Evolutionary conservation across 164 flowering plant genomes (phyloP).

Genomic region (Magnolia sinica): DNA sequence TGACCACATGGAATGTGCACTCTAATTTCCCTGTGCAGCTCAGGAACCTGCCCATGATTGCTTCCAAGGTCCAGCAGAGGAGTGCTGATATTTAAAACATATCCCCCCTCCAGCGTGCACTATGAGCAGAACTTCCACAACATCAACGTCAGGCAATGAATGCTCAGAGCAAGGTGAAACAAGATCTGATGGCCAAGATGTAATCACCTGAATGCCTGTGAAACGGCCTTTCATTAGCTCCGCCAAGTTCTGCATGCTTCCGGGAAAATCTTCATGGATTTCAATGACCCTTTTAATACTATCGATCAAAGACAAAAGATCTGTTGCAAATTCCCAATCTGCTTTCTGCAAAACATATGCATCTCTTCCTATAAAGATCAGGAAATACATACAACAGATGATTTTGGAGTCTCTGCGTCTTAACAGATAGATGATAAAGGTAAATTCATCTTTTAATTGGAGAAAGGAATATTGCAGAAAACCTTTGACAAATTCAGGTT

Average conservation of each 20-base stretch:
- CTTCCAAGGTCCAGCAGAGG: too few relatives aligned
- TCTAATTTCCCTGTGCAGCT: neutral
- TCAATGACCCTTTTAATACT: slow-evolving; percentile 48
- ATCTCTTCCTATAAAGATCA: slow-evolving; percentile 9
- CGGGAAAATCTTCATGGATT: slow-evolving; percentile 43
- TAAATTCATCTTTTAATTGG: neutral
- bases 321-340: slow-evolving; percentile 45
- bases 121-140: neutral
- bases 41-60: too few relatives aligned
- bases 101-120: neutral
- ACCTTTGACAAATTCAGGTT: slow-evolving; percentile 80
- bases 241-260: slow-evolving; percentile 32
- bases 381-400: neutral
- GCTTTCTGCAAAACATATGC: slow-evolving; percentile 50
- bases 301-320: slow-evolving; percentile 46
- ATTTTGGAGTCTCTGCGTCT: neutral
- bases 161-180: neutral
- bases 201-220: slow-evolving; percentile 69
- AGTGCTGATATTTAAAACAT: neutral
- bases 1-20: neutral
- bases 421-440: neutral
- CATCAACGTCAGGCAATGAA: neutral
- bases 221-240: slow-evolving; percentile 67
- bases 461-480: neutral
- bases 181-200: neutral